Conservation (phyloP, 2,329 filamentous ascomycete species). For the Curvularia verruculosa region DNA sequence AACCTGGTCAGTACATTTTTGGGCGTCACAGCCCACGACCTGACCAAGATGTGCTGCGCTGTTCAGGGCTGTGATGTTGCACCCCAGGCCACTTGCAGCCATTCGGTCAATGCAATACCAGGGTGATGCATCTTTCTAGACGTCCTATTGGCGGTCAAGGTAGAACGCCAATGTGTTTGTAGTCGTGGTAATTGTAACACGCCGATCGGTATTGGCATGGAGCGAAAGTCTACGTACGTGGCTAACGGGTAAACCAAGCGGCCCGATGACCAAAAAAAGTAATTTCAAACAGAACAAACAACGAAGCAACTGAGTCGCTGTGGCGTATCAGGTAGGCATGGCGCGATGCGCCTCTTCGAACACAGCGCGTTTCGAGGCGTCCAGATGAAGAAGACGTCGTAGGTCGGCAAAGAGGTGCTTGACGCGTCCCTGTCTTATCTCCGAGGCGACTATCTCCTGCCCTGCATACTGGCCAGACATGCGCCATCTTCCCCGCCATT, state of each 20-base stretch:
- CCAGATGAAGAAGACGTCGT: slow-evolving; percentile 6
- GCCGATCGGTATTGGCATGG: neutral
- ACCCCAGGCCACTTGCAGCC: neutral
- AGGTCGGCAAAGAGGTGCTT: slow-evolving; percentile 9
- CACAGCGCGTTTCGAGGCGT: slow-evolving; percentile 9
- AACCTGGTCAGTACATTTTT: neutral
- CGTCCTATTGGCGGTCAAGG: neutral
- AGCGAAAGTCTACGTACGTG: neutral
- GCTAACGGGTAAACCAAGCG: neutral
- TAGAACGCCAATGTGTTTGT: neutral
- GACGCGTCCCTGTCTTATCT: slow-evolving; percentile 13
- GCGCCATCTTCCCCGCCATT: slow-evolving; percentile 13
- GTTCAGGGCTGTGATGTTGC: neutral
- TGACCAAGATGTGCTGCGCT: neutral
- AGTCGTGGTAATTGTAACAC: neutral
- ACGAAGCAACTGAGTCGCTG: neutral
- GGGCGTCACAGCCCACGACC: neutral
- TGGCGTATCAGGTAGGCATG: neutral
- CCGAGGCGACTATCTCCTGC: slow-evolving; percentile 17
- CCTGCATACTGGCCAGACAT: slow-evolving; percentile 11
- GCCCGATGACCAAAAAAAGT: neutral
- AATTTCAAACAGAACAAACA: neutral
- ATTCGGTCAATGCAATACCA: neutral
- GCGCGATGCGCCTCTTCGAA: neutral
- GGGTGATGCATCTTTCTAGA: neutral